phyloP scores from a whole-genome alignment of 331 rosid genomes.

The Telfairia occidentalis region DNA sequence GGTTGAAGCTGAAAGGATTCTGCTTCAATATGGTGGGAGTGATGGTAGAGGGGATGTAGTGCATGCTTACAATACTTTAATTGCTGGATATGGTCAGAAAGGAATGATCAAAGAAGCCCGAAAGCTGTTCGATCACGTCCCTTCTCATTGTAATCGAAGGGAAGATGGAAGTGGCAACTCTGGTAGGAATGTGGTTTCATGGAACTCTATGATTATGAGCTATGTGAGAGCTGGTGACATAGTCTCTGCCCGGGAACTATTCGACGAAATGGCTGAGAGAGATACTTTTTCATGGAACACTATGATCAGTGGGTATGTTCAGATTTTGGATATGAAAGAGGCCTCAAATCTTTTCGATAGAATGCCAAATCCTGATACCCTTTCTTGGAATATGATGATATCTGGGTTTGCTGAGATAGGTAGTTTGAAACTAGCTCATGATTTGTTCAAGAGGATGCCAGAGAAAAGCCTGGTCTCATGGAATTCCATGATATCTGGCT shows the following conservation, averaged over 20 bases:
- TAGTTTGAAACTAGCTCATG: slow-evolving; percentile 27
- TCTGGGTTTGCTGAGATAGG: slow-evolving; percentile 50
- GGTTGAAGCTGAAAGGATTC: slow-evolving; percentile 40
- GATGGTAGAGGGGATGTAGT: slow-evolving; percentile 34
- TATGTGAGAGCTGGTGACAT: slow-evolving; percentile 44
- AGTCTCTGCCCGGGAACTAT: slow-evolving; percentile 49
- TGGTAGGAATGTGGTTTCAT: slow-evolving; percentile 48
- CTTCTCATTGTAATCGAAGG: slow-evolving; percentile 9
- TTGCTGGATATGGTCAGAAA: slow-evolving; percentile 65
- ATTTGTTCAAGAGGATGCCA: slow-evolving; percentile 49
- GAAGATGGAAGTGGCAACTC: slow-evolving; percentile 20
- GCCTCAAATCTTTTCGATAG: slow-evolving; percentile 42
- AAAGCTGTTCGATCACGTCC: slow-evolving; percentile 38
- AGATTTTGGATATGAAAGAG: slow-evolving; percentile 42
- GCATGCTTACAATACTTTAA: slow-evolving; percentile 51
- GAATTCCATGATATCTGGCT: slow-evolving; percentile 65
- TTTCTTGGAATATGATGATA: slow-evolving; percentile 59
- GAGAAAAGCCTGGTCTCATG: slow-evolving; percentile 49
- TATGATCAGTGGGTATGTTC: slow-evolving; percentile 61
- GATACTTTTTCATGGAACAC: slow-evolving; percentile 76
- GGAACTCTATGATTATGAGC: slow-evolving; percentile 81
- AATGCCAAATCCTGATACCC: slow-evolving; percentile 52
- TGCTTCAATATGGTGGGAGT: slow-evolving; percentile 27
- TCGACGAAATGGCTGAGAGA: slow-evolving; percentile 48
- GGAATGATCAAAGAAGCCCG: slow-evolving; percentile 50